These are phyloP conservation scores for Metschnikowia anglica DNA, from an alignment of 805 yeast species.

Conservation along the genomic window DNA sequence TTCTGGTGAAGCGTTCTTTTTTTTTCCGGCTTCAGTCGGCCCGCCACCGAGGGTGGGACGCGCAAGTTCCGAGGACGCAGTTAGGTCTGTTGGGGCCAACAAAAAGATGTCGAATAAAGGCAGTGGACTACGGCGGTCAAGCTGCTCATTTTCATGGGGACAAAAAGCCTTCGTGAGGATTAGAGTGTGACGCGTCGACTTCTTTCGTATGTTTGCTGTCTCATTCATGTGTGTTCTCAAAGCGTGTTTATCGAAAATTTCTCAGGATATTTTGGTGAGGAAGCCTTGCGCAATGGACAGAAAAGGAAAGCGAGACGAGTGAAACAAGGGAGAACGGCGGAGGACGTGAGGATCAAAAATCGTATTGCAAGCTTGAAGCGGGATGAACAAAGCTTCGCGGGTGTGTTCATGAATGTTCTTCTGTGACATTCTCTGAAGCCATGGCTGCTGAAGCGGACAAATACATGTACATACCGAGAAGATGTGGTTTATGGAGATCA, in stretches of 20 bases:
- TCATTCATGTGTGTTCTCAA: background rate
- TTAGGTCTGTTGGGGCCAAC: slow-evolving; percentile 8
- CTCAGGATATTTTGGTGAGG: background rate
- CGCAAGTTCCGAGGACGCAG: slow-evolving; percentile 12
- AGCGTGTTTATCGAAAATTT: slow-evolving; percentile 1
- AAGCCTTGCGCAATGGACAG: background rate
- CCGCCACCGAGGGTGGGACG: slow-evolving; percentile 11
- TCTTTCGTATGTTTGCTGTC: background rate
- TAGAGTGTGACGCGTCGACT: background rate
- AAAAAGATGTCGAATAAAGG: slow-evolving; percentile 2
- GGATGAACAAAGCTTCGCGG: too few species aligned
- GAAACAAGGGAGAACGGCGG: too few species aligned
- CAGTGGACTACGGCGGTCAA: background rate
- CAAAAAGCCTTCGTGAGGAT: background rate
- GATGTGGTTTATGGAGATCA: slow-evolving; percentile 9
- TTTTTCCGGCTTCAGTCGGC: background rate
- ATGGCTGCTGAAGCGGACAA: background rate
- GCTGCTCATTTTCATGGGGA: background rate
- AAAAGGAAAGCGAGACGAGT: background rate
- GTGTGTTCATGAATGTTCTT: background rate
- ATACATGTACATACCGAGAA: slow-evolving; percentile 14
- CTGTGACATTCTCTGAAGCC: background rate
- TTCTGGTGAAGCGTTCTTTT: slow-evolving; percentile 3
- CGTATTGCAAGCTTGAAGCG: too few species aligned
- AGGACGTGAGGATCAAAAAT: too few species aligned